Base-by-base conservation (phyloP, 225 moss, liverwort and hornwort species). In the Polytrichum commune region DNA sequence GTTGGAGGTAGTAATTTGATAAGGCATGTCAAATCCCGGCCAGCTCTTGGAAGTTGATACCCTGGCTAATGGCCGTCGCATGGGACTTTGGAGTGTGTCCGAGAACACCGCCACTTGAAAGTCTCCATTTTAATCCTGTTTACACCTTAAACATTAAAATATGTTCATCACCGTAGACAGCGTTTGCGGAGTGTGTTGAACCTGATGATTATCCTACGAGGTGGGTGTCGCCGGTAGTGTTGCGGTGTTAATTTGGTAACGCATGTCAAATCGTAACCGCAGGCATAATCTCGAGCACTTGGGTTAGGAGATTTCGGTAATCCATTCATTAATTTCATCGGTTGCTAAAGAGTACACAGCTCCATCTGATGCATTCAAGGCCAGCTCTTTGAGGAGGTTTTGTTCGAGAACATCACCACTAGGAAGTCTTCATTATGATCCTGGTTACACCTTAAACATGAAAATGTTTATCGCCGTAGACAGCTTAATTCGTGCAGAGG, bases 231-330 rank as follows among this genome's bases (percentile, higher is more conserved):
- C 32, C 8, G 8, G 32, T 7, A 7, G 32, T 62, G 75, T 56
- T 74, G 9, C 5, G 56, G 26, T 62, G 22, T 1, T 27, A 25
- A 4, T 25, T 22, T 9, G 9, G 27, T 4, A 62, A 10, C 6
- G 53, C 66, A 82, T 82, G 82, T 73, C 79, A 63, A 61, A 61
- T 53, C 46, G 57, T 1, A 62, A 74, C 62, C 76, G 73, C 55
- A 76, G 76, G 55, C 74, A 70, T 32, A 32, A 32, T 32, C 32
- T 32, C 32, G 32, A 32, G 6, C 30, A 30, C 30, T 30, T 7
- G 30, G 30, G 6, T 6, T 30, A 30, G 6, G 30, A 30, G 6
- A 3, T 38, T 38, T 9, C 10, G 38, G 38, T 38, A 10, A 38
- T 38, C 38, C 38, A 38, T 1, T 10, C 38, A 38, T 1, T 38